These are phyloP conservation scores for Aspergillus neoniger DNA, from an alignment of 2,329 filamentous ascomycete species.

Conservation along the genomic window DNA sequence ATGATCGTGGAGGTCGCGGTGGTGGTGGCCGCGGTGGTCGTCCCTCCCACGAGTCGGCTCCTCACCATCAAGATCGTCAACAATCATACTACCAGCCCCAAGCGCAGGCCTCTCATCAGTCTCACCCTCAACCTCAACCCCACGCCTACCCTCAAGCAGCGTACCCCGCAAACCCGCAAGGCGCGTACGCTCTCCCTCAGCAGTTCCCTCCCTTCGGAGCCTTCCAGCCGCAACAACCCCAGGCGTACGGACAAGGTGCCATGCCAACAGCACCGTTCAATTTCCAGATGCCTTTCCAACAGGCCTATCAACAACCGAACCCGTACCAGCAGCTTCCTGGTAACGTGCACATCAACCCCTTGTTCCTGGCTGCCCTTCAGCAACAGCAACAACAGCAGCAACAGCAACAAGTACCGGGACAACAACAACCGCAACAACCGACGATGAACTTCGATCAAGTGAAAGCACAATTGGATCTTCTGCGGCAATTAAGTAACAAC, in stretches of 20 bases:
- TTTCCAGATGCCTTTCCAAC: constrained; percentile 44
- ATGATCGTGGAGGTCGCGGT: constrained; percentile 43
- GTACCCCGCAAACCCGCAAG: constrained; percentile 21
- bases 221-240: constrained; percentile 35
- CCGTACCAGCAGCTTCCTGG: constrained; percentile 42
- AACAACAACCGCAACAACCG: constrained; percentile 26
- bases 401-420: constrained; percentile 24
- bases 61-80: constrained; percentile 31
- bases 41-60: constrained; percentile 29
- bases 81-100: constrained; percentile 24
- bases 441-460: constrained; percentile 44
- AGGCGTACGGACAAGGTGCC: constrained; percentile 29
- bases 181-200: constrained; percentile 30
- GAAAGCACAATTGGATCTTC: constrained; percentile 44
- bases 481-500: constrained; percentile 41
- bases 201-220: constrained; percentile 30
- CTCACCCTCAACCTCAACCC: constrained; percentile 22
- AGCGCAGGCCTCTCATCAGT: neutral
- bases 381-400: constrained; percentile 45
- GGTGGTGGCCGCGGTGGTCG: constrained; percentile 41
- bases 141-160: constrained; percentile 15
- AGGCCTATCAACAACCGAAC: constrained; percentile 47
- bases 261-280: constrained; percentile 34
- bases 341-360: constrained; percentile 59
- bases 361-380: constrained; percentile 55